Conservation (phyloP, 441 rosid genomes). For the Gossypium aridum region DNA sequence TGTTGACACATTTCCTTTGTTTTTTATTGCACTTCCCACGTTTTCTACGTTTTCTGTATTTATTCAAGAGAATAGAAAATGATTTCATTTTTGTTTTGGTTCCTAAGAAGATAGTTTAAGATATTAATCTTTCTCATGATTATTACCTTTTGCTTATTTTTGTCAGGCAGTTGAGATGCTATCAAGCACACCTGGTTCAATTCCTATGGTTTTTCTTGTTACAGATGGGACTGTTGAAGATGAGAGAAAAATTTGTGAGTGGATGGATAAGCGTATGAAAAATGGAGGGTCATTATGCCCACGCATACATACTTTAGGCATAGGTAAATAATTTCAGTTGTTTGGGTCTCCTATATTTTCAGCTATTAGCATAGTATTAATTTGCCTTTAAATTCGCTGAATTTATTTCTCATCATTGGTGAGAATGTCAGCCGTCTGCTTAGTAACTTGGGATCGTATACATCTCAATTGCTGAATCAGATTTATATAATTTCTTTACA, state of each 20-base stretch:
- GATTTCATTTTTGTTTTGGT: neutral
- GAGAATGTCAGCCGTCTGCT: neutral
- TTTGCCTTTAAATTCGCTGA: neutral
- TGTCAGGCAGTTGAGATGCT: slow-evolving; percentile 82
- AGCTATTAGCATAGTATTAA: neutral
- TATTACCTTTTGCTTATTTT: slow-evolving; percentile 11
- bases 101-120: neutral
- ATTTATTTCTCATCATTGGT: neutral
- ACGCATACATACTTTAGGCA: slow-evolving; percentile 82
- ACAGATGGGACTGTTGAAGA: slow-evolving; percentile 86
- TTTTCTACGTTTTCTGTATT: neutral
- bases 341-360: neutral
- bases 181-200: slow-evolving; percentile 39
- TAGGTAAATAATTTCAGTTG: slow-evolving; percentile 47
- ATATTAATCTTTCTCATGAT: neutral
- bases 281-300: slow-evolving; percentile 53
- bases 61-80: neutral
- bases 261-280: slow-evolving; percentile 44
- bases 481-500: neutral
- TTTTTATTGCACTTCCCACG: neutral
- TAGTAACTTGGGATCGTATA: neutral
- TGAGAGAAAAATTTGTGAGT: slow-evolving; percentile 71
- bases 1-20: slow-evolving; percentile 14
- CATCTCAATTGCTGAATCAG: neutral
- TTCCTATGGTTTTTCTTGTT: slow-evolving; percentile 64